A percentile compares a stretch with the other conserved stretches of the same genome.
These are phyloP conservation scores for Trichosporon asahii DNA, from an alignment of 1,284 basidiomycete species.

Conservation along the genomic window DNA sequence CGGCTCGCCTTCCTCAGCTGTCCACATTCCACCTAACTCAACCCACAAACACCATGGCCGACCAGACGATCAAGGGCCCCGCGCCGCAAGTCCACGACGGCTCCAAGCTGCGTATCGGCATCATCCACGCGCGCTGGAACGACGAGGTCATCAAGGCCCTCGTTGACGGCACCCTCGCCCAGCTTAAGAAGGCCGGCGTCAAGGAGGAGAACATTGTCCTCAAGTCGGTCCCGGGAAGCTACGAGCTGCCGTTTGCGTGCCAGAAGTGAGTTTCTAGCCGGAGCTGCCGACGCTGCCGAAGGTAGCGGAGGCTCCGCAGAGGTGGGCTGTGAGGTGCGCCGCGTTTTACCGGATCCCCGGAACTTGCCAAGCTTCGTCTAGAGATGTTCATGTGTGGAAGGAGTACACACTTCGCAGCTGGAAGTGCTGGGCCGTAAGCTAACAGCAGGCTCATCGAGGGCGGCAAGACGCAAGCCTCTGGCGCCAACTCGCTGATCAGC, in stretches of 20 bases:
- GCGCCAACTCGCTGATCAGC: slow-evolving; percentile 46
- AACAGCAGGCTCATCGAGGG: slow-evolving; percentile 46
- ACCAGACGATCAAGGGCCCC: slow-evolving; percentile 67
- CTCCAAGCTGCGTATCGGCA: slow-evolving; percentile 72
- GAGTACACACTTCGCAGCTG: neutral
- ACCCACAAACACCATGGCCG: slow-evolving; percentile 37
- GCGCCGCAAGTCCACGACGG: slow-evolving; percentile 68
- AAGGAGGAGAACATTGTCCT: slow-evolving; percentile 85
- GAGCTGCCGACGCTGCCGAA: no score
- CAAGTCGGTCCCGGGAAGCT: slow-evolving; percentile 89
- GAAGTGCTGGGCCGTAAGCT: neutral
- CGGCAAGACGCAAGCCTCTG: slow-evolving; percentile 46
- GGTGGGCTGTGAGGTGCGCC: no score
- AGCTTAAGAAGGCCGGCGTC: slow-evolving; percentile 79
- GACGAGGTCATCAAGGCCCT: slow-evolving; percentile 77
- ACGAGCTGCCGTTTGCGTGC: slow-evolving; percentile 85
- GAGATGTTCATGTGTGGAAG: neutral
- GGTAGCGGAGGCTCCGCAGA: no score
- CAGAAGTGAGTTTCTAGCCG: slow-evolving; percentile 57
- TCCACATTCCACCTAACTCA: neutral
- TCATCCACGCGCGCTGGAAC: slow-evolving; percentile 94
- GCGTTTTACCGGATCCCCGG: neutral
- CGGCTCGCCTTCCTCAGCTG: neutral
- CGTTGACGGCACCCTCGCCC: slow-evolving; percentile 68
- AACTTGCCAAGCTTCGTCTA: neutral